Evolutionary conservation across 2,329 filamentous ascomycete genomes (phyloP).

Genomic region (Phyllosticta citrichinensis): DNA sequence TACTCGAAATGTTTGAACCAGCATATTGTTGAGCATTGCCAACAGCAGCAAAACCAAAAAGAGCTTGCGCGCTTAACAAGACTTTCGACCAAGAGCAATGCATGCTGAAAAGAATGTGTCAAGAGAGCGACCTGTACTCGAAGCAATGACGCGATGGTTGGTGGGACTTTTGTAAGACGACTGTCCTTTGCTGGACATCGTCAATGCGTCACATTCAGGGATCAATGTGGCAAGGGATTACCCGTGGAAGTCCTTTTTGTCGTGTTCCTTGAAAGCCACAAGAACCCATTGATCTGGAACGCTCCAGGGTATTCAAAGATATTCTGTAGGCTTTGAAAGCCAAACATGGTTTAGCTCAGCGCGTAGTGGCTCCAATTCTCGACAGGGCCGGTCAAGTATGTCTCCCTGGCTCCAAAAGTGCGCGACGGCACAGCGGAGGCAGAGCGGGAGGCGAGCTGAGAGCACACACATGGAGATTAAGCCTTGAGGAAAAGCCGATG

Average conservation of each 20-base stretch:
- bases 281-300: background rate
- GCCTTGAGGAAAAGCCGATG: background rate
- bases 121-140: background rate
- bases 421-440: background rate
- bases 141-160: background rate
- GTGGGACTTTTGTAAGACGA: background rate
- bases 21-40: conserved; percentile 8
- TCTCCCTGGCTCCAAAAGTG: background rate
- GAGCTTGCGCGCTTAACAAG: background rate
- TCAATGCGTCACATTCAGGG: background rate
- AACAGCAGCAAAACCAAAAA: background rate
- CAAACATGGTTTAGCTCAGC: background rate
- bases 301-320: background rate
- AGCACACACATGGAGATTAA: background rate
- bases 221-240: background rate
- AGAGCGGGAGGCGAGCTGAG: background rate
- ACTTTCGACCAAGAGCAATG: background rate
- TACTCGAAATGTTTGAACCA: conserved; percentile 1
- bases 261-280: background rate
- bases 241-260: background rate
- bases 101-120: background rate
- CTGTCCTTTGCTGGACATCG: background rate
- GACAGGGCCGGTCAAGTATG: background rate
- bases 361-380: background rate
- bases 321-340: background rate